Base-by-base conservation (phyloP, 768 basidiomycete genomes). In the Suillus americanus region DNA sequence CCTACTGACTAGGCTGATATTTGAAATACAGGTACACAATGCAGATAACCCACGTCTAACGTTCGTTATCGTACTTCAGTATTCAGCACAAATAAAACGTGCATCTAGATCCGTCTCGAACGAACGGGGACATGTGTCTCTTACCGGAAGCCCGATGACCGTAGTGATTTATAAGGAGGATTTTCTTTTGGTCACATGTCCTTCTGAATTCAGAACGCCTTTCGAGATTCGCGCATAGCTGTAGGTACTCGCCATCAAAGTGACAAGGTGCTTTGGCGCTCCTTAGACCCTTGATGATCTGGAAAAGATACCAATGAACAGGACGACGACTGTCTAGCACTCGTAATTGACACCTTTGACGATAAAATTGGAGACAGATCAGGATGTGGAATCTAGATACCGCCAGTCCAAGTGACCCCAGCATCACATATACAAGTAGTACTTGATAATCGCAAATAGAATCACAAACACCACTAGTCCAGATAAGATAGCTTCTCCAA, bases 381-480 rank as follows among this genome's bases (percentile, higher is more conserved):
- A 53, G 10, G 30, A 33, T 12, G 8, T 54, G 3, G 14, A 50
- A 14, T 50, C 13, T 25, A 5, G 16, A 28, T 28, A 25, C 25
- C 14, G 16, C 16, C 14, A 7, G 50, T 54, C 30, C 53, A 35
- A 61, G 37, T 37, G 41, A 53, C 23, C 59, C 0, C 33, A 62
- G 20, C 16, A 71, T 74, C 67, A 76, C 59, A 65, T 61, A 55
- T 69, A 75, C 60, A 69, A 69, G 41, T 60, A 62, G 33, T 73
- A 67, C 61, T 74, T 76, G 66, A 77, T 62, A 64, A 79, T 67
- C 9, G 69, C 62, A 40, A 75, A 66, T 3, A 79, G 55, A 12
- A 72, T 77, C 53, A 80, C 46, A 61, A 79, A 69, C 33, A 77
- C 72, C 14, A 72, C 73, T 64, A 69, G 65, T 55, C 73, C 74